phyloP scores from a whole-genome alignment of 495 filamentous ascomycete species.

The Chaetomium cochliodes region DNA sequence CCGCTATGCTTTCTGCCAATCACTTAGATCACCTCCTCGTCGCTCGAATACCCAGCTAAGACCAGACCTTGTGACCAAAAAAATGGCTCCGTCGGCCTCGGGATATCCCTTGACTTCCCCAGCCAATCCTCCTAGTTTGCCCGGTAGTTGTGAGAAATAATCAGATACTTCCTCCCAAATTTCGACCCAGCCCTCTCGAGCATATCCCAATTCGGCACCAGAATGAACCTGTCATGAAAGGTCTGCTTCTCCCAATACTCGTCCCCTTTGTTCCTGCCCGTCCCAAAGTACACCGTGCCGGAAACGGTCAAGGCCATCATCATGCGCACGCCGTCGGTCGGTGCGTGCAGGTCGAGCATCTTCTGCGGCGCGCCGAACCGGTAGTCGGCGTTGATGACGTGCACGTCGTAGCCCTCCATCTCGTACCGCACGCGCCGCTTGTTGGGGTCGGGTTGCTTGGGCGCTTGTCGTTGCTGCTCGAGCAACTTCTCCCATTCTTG shows the following conservation, averaged over 20 bases:
- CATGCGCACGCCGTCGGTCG: constrained; percentile 53
- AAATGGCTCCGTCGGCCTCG: neutral
- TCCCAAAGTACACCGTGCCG: constrained; percentile 53
- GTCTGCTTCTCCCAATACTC: constrained; percentile 54
- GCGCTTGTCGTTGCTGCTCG: constrained; percentile 33
- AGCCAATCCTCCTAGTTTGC: constrained; percentile 21
- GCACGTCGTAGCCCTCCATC: constrained; percentile 66
- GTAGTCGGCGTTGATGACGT: constrained; percentile 69
- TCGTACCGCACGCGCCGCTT: constrained; percentile 47
- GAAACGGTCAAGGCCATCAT: constrained; percentile 67
- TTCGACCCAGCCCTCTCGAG: constrained; percentile 37
- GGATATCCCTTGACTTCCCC: neutral
- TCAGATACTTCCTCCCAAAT: constrained; percentile 58
- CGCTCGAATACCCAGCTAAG: neutral
- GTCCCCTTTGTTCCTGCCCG: constrained; percentile 20
- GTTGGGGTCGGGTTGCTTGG: constrained; percentile 16
- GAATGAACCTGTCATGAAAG: constrained; percentile 73
- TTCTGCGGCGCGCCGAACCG: constrained; percentile 38
- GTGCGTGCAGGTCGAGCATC: constrained; percentile 28
- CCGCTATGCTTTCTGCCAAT: neutral
- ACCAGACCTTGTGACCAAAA: no score
- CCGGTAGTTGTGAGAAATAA: constrained; percentile 73
- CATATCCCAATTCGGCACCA: constrained; percentile 71
- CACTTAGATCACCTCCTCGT: no score
- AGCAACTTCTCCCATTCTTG: constrained; percentile 43